Base-by-base conservation (phyloP, 257 asterid genomes). In the Solanum commersonii region DNA sequence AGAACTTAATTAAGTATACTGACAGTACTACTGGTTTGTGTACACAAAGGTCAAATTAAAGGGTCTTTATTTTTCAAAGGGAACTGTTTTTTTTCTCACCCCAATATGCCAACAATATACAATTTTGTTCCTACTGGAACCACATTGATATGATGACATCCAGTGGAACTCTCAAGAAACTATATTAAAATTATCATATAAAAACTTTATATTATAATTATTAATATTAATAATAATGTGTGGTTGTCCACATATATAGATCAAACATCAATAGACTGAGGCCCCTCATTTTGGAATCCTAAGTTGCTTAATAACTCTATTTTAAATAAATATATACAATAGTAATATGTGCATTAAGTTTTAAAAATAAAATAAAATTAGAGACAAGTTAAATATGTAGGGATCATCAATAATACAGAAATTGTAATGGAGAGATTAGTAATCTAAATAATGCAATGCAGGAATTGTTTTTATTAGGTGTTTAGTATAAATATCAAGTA, bases 61-160 rank as follows among this genome's bases (percentile, higher is more conserved):
- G 67, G 42, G 85, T 27, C 27, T 81, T 81, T n/a, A 46, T 46
- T 81, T 81, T 81, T 81, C 85, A 81, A 81, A 79, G 67, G 77
- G 5, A 27, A 81, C 84, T 87, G 78, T 59, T 49, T 87, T 33
- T 25, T 67, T 83, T 71, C 87, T 44, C 84, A 76, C 44, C 81
- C 86, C 77, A 87, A 76, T 73, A 22, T 38, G 38, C 85, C 85
- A 87, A 87, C 88, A 87, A 29, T 49, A 46, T 76, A 81, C 40
- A 81, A 81, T 46, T 46, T 20, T 81, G 85, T 81, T 81, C 68
- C 85, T 81, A 10, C 68, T 81, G 68, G 68, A 81, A 46, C 68
- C 85, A 27, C 27, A 81, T 5, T 27, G 85, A 27, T 81, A 81
- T 81, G 85, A 81, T 81, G 38, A 46, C 68, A 27, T 44, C 68